A percentile compares a stretch with the other conserved stretches of the same genome.
These are phyloP conservation scores for Kluyveromyces starmeri DNA, from an alignment of 805 yeast species.

Conservation along the genomic window DNA sequence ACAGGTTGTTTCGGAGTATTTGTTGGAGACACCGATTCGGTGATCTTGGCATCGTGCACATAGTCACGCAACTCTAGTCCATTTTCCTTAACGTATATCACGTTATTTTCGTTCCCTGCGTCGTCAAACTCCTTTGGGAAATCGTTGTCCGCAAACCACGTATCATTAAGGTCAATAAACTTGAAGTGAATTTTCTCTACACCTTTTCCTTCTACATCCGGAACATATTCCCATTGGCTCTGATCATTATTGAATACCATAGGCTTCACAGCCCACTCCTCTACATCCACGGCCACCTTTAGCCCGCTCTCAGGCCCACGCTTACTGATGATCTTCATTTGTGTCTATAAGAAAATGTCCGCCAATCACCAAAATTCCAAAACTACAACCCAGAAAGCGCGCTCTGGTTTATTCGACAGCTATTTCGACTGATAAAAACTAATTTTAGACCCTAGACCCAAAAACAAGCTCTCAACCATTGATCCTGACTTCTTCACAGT, in stretches of 20 bases:
- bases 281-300: slow-evolving; percentile 3
- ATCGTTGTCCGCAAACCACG: slow-evolving; percentile 27
- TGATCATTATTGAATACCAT: slow-evolving; percentile 13
- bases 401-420: too few species aligned
- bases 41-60: slow-evolving; percentile 1
- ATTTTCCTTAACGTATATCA: slow-evolving; percentile 11
- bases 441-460: too few species aligned
- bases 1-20: slow-evolving; percentile 16
- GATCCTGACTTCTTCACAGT: too few species aligned
- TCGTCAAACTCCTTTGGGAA: slow-evolving; percentile 28
- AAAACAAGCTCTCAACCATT: too few species aligned
- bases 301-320: neutral
- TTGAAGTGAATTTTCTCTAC: slow-evolving; percentile 18
- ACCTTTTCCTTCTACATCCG: slow-evolving; percentile 12
- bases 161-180: slow-evolving; percentile 21
- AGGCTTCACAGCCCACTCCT: slow-evolving; percentile 1
- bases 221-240: slow-evolving; percentile 21
- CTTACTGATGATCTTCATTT: slow-evolving; percentile 5
- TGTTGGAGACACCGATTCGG: slow-evolving; percentile 25
- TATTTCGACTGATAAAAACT: too few species aligned
- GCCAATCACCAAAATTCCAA: too few species aligned
- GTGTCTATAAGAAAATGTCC: too few species aligned
- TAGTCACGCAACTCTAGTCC: slow-evolving; percentile 2
- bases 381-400: too few species aligned
- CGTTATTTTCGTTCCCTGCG: slow-evolving; percentile 33